Percentiles rank a stretch among this genome's conserved stretches.
Evolutionary conservation across 495 filamentous ascomycete species (phyloP).

Genomic region (Hypoxylon fragiforme): DNA sequence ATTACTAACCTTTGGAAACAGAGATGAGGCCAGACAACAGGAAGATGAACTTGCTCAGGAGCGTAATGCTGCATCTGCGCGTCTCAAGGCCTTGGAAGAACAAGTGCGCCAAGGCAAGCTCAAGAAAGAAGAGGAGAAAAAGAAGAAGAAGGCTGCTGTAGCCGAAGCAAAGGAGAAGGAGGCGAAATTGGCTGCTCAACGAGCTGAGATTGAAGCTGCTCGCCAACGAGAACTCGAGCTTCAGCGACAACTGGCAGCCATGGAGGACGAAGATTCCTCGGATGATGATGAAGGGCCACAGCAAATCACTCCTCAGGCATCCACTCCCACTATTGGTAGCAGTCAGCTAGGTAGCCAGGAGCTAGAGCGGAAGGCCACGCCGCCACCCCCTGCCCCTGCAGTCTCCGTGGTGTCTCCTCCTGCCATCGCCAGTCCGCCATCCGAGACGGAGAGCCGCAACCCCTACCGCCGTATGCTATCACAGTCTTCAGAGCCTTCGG

Average conservation of each 20-base stretch:
- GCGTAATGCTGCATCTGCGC: conserved; percentile 77
- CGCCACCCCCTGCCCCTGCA: conserved; percentile 52
- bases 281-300: conserved; percentile 88
- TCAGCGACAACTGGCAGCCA: conserved; percentile 79
- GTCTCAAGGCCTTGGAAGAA: conserved; percentile 86
- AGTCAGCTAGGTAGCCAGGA: conserved; percentile 57
- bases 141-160: conserved; percentile 82
- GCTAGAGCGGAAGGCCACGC: conserved; percentile 53
- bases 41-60: conserved; percentile 80
- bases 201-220: conserved; percentile 89
- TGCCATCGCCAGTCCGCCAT: conserved; percentile 49
- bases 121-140: conserved; percentile 96
- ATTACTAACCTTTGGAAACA: conserved; percentile 50
- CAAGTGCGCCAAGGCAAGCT: conserved; percentile 92
- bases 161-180: conserved; percentile 90
- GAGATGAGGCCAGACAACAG: conserved; percentile 73
- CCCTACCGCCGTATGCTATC: conserved; percentile 58
- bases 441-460: conserved; percentile 54
- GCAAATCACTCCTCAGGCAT: conserved; percentile 78
- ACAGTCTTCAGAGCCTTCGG: conserved; percentile 50
- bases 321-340: conserved; percentile 68
- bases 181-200: conserved; percentile 76
- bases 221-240: conserved; percentile 86
- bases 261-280: conserved; percentile 72
- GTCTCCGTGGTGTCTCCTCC: conserved; percentile 46